phyloP scores from a whole-genome alignment of 1,139 yeast genomes.

The Candida anutae region DNA sequence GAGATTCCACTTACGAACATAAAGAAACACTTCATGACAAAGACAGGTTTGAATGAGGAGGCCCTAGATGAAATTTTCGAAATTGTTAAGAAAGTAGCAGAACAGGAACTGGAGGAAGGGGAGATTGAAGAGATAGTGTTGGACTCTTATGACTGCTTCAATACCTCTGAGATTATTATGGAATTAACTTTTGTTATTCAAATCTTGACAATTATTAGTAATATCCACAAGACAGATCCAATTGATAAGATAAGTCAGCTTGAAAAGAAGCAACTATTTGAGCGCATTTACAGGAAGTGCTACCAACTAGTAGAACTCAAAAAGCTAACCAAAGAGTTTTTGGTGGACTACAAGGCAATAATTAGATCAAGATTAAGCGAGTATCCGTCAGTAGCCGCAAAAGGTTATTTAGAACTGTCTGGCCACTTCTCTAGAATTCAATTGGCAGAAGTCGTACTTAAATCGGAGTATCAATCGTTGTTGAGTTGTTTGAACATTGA shows the following conservation, averaged over 20 bases:
- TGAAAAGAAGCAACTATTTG: constrained; percentile 26
- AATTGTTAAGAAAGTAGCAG: constrained; percentile 15
- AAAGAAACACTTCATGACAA: constrained; percentile 21
- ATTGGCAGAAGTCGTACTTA: constrained; percentile 49
- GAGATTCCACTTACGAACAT: constrained; percentile 51
- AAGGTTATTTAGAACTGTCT: constrained; percentile 9
- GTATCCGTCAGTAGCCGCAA: constrained; percentile 30
- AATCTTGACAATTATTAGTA: constrained; percentile 35
- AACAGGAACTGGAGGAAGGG: constrained; percentile 35
- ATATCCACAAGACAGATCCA: constrained; percentile 25
- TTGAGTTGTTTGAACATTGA: constrained; percentile 29
- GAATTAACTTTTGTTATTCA: constrained; percentile 51
- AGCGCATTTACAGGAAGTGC: constrained; percentile 39
- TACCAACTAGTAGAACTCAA: constrained; percentile 38
- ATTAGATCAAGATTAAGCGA: constrained; percentile 26
- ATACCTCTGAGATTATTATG: constrained; percentile 47
- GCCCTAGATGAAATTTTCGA: constrained; percentile 24
- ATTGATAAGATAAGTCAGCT: constrained; percentile 19
- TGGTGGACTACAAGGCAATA: constrained; percentile 23
- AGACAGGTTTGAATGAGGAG: constrained; percentile 11
- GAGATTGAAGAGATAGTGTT: constrained; percentile 40
- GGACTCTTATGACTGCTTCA: constrained; percentile 57
- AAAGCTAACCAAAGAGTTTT: constrained; percentile 30
- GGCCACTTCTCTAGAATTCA: constrained; percentile 10
- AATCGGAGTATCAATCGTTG: constrained; percentile 46